Base-by-base conservation (phyloP, 495 filamentous ascomycete species). In the Talaromyces stipitatus region DNA sequence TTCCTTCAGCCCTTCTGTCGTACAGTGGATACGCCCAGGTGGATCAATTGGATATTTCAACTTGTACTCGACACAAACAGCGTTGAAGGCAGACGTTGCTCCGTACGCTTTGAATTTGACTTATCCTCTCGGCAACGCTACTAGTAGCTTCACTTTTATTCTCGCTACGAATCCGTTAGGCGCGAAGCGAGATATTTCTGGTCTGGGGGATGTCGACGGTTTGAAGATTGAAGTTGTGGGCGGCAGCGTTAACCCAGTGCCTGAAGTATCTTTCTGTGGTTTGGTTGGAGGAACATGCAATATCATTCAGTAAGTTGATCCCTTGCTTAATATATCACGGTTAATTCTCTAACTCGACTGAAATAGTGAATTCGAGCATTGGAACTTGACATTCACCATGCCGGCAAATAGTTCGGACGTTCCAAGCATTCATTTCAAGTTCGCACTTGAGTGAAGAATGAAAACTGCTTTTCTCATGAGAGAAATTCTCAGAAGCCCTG, bases 1-100 rank as follows among this genome's bases (percentile, higher is more conserved):
- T 36, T 66, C 70, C 0, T 76, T 74, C 54, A 74, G 63, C 29
- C 71, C 73, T 4, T 63, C 71, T 0, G 65, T 76, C 12, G 66
- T 74, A 4, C 73, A 75, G 56, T 75, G 73, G 72, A 58, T 50
- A 67, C 67, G 58, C 63, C 60, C 47, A 53, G 48, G 12, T 54
- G 55, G 43, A 33, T 63, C 43, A 56, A 59, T 28, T 58, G 58
- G 41, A 50, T 65, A 32, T 32, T 48, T 54, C 57, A 54, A 64
- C 60, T 27, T 70, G 50, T 58, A 65, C 61, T 64, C 72, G 14
- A 67, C 61, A 11, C 68, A 73, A 43, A 61, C 61, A 3, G 64
- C 62, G 0, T 56, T 75, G 20, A 54, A 66, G 28, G 71, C 69
- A 3, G 66, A 64, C 10, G 72, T 69, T 1, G 59, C 59, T 3